Evolutionary conservation across 352 stramenopile genomes (phyloP).

Genomic region (Pythium apleroticum): DNA sequence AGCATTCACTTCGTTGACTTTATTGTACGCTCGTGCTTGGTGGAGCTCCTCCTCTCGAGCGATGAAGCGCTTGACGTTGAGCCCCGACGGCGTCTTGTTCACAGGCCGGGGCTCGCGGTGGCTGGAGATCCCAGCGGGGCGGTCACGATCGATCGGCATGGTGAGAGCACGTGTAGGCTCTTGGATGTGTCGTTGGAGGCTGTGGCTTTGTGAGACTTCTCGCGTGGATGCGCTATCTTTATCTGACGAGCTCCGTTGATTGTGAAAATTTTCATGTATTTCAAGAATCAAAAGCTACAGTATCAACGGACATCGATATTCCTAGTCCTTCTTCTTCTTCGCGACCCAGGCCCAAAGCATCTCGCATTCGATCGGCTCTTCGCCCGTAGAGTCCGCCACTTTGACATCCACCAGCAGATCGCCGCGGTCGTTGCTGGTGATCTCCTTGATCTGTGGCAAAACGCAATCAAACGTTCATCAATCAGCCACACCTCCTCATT

Average conservation of each 20-base stretch:
- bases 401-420: constrained; percentile 67
- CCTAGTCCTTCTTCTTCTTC: constrained; percentile 49
- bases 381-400: constrained; percentile 70
- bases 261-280: neutral
- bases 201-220: neutral
- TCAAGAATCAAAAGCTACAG: neutral
- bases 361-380: constrained; percentile 78
- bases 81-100: constrained; percentile 45
- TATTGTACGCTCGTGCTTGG: constrained; percentile 56
- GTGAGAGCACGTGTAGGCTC: neutral
- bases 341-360: constrained; percentile 86
- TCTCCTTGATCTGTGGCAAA: constrained; percentile 40
- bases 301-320: neutral
- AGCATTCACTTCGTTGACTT: constrained; percentile 45
- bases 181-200: neutral
- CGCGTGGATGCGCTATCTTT: neutral
- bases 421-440: constrained; percentile 70
- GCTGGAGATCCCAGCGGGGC: constrained; percentile 51
- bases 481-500: neutral
- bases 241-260: neutral
- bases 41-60: constrained; percentile 72
- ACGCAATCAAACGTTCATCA: neutral
- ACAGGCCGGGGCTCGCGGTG: constrained; percentile 25
- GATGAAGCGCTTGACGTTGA: constrained; percentile 79
- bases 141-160: constrained; percentile 56